These are phyloP conservation scores for Dysphania ambrosioides DNA, from an alignment of 148 eudicot species.

Conservation along the genomic window DNA sequence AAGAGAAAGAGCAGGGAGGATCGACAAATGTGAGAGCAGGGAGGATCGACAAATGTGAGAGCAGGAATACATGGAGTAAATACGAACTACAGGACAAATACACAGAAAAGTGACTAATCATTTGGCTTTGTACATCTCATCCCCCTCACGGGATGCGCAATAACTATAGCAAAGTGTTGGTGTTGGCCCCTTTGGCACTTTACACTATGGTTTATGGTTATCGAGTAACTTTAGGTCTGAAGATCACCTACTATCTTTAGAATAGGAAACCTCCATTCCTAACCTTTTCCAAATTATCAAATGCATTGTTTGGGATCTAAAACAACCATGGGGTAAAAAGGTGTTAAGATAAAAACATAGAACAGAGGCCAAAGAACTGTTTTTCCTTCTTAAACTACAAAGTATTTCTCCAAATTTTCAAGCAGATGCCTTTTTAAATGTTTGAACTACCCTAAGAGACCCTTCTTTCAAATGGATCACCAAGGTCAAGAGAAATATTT, in stretches of 20 bases:
- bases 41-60: no score
- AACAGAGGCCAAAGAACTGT: not conserved
- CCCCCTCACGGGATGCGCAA: not conserved
- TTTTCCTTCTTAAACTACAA: not conserved
- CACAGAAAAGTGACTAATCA: no score
- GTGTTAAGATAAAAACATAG: not conserved
- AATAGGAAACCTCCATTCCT: not conserved
- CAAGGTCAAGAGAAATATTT: not conserved
- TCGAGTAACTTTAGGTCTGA: no score
- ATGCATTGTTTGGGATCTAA: not conserved
- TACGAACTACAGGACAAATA: no score
- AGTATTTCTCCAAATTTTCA: not conserved
- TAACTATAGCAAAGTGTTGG: not conserved
- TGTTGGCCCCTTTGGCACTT: not conserved
- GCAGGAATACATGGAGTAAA: no score
- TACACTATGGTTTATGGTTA: not conserved
- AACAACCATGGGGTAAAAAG: not conserved
- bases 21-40: not conserved
- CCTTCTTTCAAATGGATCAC: no score
- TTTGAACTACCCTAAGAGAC: no score
- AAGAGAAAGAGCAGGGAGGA: not conserved
- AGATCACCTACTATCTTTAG: not conserved
- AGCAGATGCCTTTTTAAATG: no score
- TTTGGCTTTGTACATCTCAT: not conserved
- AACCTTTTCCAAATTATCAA: not conserved